A percentile compares a stretch with the other conserved stretches of the same genome.
Conservation (phyloP, 148 eudicot species). For the Chenopodium quinoa region DNA sequence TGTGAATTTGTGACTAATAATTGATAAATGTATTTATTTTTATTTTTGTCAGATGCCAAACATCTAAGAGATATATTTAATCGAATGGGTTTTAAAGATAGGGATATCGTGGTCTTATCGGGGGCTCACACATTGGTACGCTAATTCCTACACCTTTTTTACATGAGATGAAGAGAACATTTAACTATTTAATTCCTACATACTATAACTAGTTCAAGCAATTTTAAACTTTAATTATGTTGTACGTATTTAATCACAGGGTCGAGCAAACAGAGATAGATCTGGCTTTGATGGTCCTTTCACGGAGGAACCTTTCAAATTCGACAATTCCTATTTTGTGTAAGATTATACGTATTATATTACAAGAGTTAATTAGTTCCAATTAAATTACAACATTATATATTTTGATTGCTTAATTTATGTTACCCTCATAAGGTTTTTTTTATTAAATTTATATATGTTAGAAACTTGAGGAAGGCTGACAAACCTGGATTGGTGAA, state of each 20-base stretch:
- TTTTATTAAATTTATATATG: background rate
- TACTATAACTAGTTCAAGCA: too few relatives aligned
- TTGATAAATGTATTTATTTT: too few relatives aligned
- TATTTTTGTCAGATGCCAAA: conserved; percentile 16
- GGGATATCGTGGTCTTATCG: conserved; percentile 80
- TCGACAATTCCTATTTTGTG: conserved; percentile 82
- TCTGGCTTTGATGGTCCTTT: conserved; percentile 92
- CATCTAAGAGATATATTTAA: conserved; percentile 68
- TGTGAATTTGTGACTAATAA: too few relatives aligned
- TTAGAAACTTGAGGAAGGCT: conserved; percentile 65
- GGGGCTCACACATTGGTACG: conserved; percentile 88
- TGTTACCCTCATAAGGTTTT: background rate
- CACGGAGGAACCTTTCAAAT: conserved; percentile 68
- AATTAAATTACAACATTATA: too few relatives aligned
- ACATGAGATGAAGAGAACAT: too few relatives aligned
- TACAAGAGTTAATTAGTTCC: too few relatives aligned
- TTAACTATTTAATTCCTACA: too few relatives aligned
- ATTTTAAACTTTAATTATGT: too few relatives aligned
- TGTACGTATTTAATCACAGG: conserved; percentile 33
- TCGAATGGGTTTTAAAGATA: conserved; percentile 81
- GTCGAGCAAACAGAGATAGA: conserved; percentile 71
- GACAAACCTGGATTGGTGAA: conserved; percentile 60
- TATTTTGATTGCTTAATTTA: background rate
- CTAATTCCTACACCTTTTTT: background rate
- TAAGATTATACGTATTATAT: conserved; percentile 28